phyloP scores from a whole-genome alignment of 2,329 filamentous ascomycete species.

The Aspergillus pseudoviridinutans region DNA sequence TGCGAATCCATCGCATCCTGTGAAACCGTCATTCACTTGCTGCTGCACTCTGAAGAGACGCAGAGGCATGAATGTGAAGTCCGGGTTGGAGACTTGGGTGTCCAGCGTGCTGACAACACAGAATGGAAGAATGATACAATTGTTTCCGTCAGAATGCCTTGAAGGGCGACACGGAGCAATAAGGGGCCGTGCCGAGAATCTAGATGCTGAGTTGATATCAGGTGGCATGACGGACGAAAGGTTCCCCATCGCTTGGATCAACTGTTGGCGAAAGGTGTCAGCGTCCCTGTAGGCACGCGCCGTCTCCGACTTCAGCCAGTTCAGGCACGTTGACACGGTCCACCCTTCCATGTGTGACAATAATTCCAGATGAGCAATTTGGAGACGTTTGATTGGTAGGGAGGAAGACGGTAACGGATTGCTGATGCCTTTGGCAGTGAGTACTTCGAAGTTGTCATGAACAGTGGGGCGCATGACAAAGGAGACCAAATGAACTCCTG shows the following conservation, averaged over 20 bases:
- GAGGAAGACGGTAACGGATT: slow-evolving; percentile 60
- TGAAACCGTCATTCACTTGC: slow-evolving; percentile 53
- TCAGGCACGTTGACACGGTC: slow-evolving; percentile 33
- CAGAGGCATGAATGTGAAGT: slow-evolving; percentile 58
- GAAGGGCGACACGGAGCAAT: slow-evolving; percentile 32
- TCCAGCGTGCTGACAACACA: slow-evolving; percentile 61
- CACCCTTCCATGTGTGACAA: slow-evolving; percentile 41
- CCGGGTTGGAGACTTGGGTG: slow-evolving; percentile 47
- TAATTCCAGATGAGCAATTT: slow-evolving; percentile 55
- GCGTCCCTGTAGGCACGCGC: slow-evolving; percentile 21
- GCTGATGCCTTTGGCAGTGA: slow-evolving; percentile 54
- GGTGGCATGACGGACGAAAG: slow-evolving; percentile 42
- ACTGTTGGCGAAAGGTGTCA: slow-evolving; percentile 42
- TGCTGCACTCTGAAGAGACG: slow-evolving; percentile 65
- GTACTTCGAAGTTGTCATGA: slow-evolving; percentile 59
- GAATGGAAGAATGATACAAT: slow-evolving; percentile 51
- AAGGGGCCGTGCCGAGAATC: slow-evolving; percentile 36
- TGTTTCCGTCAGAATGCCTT: slow-evolving; percentile 27
- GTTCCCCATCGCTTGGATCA: slow-evolving; percentile 39
- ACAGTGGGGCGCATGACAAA: slow-evolving; percentile 47
- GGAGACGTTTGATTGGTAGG: slow-evolving; percentile 51
- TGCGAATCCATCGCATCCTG: slow-evolving; percentile 57
- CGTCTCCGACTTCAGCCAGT: slow-evolving; percentile 29
- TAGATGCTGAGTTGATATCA: slow-evolving; percentile 30
- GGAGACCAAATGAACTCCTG: slow-evolving; percentile 41